phyloP scores from a whole-genome alignment of 2,329 filamentous ascomycete genomes.

The Fusarium transvaalense region DNA sequence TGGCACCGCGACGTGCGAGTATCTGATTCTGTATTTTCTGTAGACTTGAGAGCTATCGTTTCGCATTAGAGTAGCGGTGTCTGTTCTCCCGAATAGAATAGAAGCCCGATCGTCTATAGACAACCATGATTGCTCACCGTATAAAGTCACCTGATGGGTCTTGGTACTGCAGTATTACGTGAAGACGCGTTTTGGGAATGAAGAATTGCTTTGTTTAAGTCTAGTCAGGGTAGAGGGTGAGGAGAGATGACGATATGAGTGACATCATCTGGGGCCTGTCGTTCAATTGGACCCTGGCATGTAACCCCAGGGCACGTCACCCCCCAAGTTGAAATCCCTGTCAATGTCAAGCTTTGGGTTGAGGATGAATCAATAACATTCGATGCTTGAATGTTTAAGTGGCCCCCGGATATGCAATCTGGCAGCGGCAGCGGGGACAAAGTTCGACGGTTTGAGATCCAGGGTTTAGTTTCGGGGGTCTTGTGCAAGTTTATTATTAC shows the following conservation, averaged over 20 bases:
- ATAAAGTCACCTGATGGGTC: constrained; percentile 3
- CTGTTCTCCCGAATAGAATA: constrained; percentile 1
- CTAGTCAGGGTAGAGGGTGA: background rate
- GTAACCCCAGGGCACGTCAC: constrained; percentile 22
- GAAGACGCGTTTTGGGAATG: constrained; percentile 12
- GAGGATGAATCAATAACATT: constrained; percentile 17
- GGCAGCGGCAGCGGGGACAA: constrained; percentile 14
- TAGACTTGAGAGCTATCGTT: background rate
- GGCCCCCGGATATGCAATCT: constrained; percentile 12
- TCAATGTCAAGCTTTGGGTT: constrained; percentile 18
- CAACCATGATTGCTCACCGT: background rate
- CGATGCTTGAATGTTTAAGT: constrained; percentile 3
- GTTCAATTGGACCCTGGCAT: constrained; percentile 19
- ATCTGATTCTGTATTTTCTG: constrained; percentile 63
- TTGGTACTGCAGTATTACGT: constrained; percentile 23
- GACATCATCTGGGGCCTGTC: constrained; percentile 40
- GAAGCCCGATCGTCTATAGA: constrained; percentile 13
- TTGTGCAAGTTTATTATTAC: constrained; percentile 23
- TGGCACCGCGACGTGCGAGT: constrained; percentile 83
- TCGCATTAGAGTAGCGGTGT: constrained; percentile 8
- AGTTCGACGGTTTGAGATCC: constrained; percentile 5
- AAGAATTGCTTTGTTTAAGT: constrained; percentile 20
- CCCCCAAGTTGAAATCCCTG: constrained; percentile 21
- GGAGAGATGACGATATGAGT: constrained; percentile 36
- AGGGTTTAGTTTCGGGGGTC: background rate